Evolutionary conservation across 140 eudicot species (phyloP), one percentile per base, ranked within the genome.

Genomic region (Bidens hawaiensis): DNA sequence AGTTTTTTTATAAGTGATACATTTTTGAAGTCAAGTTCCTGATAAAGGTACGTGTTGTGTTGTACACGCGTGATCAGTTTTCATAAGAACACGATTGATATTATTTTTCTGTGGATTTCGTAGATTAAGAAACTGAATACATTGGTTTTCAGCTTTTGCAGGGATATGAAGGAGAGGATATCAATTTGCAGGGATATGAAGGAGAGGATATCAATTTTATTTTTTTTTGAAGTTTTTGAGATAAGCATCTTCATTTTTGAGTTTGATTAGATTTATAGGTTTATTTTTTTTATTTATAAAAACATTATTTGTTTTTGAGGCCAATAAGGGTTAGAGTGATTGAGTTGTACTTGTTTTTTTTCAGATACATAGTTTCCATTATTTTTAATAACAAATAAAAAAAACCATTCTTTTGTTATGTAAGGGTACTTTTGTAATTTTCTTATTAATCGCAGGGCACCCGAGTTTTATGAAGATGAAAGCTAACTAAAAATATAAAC

Each of bases 41-140:
- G 40, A 27, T 30, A 43, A 67, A 69, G 67, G 75, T 59, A 69
- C 19, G 51, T 45, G 19, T 41, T 13, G n/a, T n/a, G n/a, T n/a
- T 38, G 15, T 46, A 28, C 18, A 64, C 21, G 16, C 22, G 47
- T 46, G 34, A 64, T 48, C 47, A 9, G 49, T 10, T 19, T 59
- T 59, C 48, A 19, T 59, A 34, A 18, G 30, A 26, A 26, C 17
- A 1, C 30, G 14, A 27, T 27, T 17, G 19, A n/a, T 30, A 30
- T 56, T 3, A 54, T 56, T 6, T 19, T 43, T 62, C n/a, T n/a
- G n/a, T 43, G 10, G 13, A 12, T 4, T 17, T 62, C 24, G 6
- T 26, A n/a, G 27, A 26, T 0, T 13, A 17, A 10, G 56, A 15
- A 42, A 10, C 56, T 45, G 17, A 62, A 11, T 24, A 26, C 21